Evolutionary conservation across 805 yeast genomes (phyloP).

Genomic region (Cyberlindnera galapagoensis): DNA sequence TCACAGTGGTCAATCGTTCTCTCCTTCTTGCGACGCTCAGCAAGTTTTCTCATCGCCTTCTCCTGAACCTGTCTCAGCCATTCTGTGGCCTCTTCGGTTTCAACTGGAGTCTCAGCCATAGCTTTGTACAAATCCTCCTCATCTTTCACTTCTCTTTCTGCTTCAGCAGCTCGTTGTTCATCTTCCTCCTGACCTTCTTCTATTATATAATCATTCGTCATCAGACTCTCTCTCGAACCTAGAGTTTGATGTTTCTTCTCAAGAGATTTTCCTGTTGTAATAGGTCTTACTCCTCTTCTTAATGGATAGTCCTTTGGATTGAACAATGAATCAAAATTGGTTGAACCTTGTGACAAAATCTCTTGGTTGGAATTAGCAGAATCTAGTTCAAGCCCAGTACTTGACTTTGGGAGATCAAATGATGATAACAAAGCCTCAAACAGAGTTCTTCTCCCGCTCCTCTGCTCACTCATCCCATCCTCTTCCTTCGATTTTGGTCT

Average conservation of each 20-base stretch:
- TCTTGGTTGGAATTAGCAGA: no score
- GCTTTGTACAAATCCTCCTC: no score
- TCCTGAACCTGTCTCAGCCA: no score
- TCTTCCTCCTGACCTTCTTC: not conserved
- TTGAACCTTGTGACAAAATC: not conserved
- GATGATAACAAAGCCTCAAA: not conserved
- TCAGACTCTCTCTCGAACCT: no score
- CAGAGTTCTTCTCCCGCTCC: no score
- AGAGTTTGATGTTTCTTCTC: no score
- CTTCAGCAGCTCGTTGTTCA: not conserved
- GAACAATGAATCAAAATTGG: not conserved
- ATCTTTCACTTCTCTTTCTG: not conserved
- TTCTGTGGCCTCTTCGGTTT: not conserved
- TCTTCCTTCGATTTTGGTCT: no score
- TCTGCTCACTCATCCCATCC: no score
- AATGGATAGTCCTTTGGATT: not conserved
- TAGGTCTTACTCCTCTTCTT: conserved; percentile 7
- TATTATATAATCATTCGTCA: no score
- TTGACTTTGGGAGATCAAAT: conserved; percentile 1
- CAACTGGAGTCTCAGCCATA: no score
- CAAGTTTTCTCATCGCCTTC: not conserved
- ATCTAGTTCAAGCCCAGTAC: no score
- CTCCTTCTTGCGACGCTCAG: conserved; percentile 8
- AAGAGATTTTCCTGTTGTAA: conserved; percentile 16
- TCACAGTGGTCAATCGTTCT: conserved; percentile 12